Conservation (phyloP, 495 filamentous ascomycete species). For the Aspergillus mulundensis region DNA sequence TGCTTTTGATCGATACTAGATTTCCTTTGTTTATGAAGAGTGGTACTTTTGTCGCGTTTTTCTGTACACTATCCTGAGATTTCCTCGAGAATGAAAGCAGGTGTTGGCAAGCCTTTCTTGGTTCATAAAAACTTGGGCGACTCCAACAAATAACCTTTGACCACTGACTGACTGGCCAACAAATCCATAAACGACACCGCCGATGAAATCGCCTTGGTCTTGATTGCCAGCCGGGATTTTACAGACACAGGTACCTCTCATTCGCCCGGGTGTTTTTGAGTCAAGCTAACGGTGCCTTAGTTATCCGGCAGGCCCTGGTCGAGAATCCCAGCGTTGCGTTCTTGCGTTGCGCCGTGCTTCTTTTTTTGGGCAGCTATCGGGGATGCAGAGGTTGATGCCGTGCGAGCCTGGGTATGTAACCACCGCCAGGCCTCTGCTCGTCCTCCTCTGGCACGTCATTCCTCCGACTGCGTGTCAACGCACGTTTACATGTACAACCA, state of each 20-base stretch:
- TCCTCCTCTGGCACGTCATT: slow-evolving; percentile 23
- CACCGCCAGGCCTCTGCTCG: slow-evolving; percentile 13
- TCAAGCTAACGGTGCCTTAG: slow-evolving; percentile 11
- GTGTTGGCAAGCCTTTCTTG: slow-evolving; percentile 5
- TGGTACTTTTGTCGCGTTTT: slow-evolving; percentile 16
- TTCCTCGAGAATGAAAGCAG: slow-evolving; percentile 17
- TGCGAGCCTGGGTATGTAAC: slow-evolving; percentile 20
- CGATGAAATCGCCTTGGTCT: slow-evolving; percentile 10
- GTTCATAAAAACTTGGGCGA: slow-evolving; percentile 3
- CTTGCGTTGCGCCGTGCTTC: slow-evolving; percentile 17
- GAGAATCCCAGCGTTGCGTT: slow-evolving; percentile 17
- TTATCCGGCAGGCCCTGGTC: slow-evolving; percentile 23
- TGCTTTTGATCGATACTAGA: slow-evolving; percentile 14
- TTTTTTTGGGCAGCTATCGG: slow-evolving; percentile 28
- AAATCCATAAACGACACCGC: slow-evolving; percentile 5
- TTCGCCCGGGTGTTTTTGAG: slow-evolving; percentile 14
- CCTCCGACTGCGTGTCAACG: slow-evolving; percentile 8
- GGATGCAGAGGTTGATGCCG: slow-evolving; percentile 22
- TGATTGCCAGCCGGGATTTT: slow-evolving; percentile 14
- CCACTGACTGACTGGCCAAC: neutral
- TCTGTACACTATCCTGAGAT: slow-evolving; percentile 16
- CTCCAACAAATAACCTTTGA: slow-evolving; percentile 12
- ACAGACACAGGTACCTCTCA: slow-evolving; percentile 12
- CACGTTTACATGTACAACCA: slow-evolving; percentile 9
- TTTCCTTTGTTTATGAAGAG: slow-evolving; percentile 15